These are phyloP conservation scores for Suillus occidentalis DNA, from an alignment of 768 basidiomycete species.

Conservation along the genomic window DNA sequence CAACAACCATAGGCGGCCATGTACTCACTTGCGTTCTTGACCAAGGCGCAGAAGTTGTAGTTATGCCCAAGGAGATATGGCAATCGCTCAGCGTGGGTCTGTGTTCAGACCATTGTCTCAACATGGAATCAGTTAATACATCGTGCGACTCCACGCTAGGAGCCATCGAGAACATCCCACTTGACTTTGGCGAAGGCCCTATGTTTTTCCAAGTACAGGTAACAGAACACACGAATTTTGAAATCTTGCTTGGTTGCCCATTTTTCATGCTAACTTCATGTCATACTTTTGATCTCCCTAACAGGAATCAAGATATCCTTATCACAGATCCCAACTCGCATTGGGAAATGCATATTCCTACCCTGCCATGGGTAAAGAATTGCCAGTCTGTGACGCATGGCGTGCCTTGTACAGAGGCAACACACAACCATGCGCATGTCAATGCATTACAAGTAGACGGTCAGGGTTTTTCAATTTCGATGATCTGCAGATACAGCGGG, in stretches of 20 bases:
- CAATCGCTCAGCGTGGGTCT: background rate
- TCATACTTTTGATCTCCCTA: background rate
- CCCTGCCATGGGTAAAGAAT: too few species aligned
- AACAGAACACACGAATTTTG: fast-evolving
- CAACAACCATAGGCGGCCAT: too few species aligned
- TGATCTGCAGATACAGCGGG: too few species aligned
- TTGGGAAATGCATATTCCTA: background rate
- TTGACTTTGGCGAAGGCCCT: fast-evolving
- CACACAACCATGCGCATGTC: too few species aligned
- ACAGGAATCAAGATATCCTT: background rate
- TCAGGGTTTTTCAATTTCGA: too few species aligned
- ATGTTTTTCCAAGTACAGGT: background rate
- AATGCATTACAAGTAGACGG: too few species aligned
- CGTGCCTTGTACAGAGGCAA: too few species aligned
- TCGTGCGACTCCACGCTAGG: fast-evolving
- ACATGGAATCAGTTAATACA: background rate
- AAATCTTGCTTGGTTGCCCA: fast-evolving
- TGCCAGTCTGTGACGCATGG: too few species aligned
- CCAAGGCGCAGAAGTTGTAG: background rate
- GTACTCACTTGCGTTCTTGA: too few species aligned
- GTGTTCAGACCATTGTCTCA: background rate
- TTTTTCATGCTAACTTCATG: background rate
- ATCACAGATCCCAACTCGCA: background rate
- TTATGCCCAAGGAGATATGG: background rate
- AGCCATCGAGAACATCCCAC: background rate